phyloP scores from a whole-genome alignment of 2,329 filamentous ascomycete species.

The Botryotinia globosa region DNA sequence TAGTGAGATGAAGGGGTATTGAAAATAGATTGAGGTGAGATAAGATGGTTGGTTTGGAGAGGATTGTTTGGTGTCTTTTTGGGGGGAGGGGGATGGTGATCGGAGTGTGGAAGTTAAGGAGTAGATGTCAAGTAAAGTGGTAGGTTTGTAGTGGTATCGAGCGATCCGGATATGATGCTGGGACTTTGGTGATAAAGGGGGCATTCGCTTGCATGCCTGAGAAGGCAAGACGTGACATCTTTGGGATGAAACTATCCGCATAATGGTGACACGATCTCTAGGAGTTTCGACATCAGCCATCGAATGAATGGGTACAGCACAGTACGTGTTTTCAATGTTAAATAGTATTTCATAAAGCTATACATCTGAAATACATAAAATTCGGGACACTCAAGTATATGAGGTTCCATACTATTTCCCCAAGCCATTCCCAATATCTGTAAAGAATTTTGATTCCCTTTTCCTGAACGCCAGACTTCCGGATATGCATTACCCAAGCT shows the following conservation, averaged over 20 bases:
- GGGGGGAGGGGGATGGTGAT: too few species aligned
- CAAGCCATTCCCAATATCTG: constrained; percentile 5
- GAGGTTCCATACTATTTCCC: neutral
- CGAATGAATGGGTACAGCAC: neutral
- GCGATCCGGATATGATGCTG: too few species aligned
- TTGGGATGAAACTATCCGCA: neutral
- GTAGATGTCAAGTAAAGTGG: neutral
- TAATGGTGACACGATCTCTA: neutral
- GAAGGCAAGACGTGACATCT: neutral
- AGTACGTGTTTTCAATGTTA: neutral
- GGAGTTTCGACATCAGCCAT: neutral
- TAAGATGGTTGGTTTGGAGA: too few species aligned
- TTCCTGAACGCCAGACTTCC: constrained; percentile 18
- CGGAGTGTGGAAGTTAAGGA: too few species aligned
- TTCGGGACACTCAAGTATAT: neutral
- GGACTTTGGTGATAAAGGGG: too few species aligned
- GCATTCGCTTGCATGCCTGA: too few species aligned
- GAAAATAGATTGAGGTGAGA: too few species aligned
- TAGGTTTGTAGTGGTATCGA: neutral
- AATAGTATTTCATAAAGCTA: neutral
- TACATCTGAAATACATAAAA: neutral
- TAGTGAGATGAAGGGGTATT: too few species aligned
- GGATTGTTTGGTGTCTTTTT: too few species aligned
- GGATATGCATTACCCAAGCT: constrained; percentile 9
- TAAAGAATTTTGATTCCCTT: neutral